Base-by-base conservation (phyloP, 768 basidiomycete genomes). In the Nevesoporus exiguus region DNA sequence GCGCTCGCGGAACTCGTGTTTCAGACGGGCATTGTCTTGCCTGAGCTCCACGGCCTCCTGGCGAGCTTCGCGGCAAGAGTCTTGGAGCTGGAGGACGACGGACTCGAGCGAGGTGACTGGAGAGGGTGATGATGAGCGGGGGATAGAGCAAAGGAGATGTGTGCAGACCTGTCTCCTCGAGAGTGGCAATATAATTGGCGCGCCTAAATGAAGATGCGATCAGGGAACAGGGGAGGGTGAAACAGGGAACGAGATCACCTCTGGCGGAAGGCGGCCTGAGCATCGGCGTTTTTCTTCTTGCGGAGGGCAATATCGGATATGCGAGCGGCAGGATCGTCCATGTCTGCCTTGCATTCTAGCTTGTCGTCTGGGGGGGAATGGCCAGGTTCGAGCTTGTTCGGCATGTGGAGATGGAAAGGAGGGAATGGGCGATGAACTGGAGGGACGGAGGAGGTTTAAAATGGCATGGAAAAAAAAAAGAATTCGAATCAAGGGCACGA, bases 231-330 rank as follows among this genome's bases (percentile, higher is more conserved):
- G 41, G 47, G 52, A 47, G 10, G 21, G 42, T 24, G 30, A 33
- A n/a, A 19, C n/a, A 34, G 49, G 24, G 2, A 44, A 39, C 30
- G 45, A 29, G 58, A 57, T 65, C 46, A 71, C 60, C 88, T 74
- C 46, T 86, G 86, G 58, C 88, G 78, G 70, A 91, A 92, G 55
- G 89, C 88, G 50, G 90, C 90, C 72, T 93, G 90, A 3, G 90
- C 90, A 66, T 91, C 88, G 33, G 90, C 90, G 63, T 93, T 93
- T 75, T 93, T 93, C 77, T 89, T 90, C 76, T 90, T 90, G 59
- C 89, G 76, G 62, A 88, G 76, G 31, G 85, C 84, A 13, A 86
- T 79, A 70, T 88, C 86, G 60, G 84, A 78, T 67, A 84, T 67
- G 58, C 79, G 78, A 42, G 75, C 62, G 25, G 55, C 33, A 31